phyloP scores from a whole-genome alignment of 148 eudicot genomes.

The Diospyros kaki region DNA sequence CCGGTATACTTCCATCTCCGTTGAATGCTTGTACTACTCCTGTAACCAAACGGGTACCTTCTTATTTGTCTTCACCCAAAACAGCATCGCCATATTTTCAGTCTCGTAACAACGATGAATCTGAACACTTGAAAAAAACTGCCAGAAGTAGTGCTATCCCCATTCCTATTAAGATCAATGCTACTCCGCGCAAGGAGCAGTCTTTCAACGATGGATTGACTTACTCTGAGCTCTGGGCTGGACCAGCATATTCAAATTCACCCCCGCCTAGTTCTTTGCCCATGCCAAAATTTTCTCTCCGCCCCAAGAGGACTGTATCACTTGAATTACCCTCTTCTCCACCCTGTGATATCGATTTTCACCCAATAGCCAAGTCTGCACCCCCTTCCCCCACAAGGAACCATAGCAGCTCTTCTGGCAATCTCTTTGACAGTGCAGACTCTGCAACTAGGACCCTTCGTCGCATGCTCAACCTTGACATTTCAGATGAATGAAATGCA shows the following conservation, averaged over 20 bases:
- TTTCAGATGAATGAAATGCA: constrained; percentile 49
- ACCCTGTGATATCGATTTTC: constrained; percentile 50
- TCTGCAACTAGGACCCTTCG: constrained; percentile 80
- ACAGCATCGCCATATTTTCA: constrained; percentile 26
- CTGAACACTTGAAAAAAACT: constrained; percentile 20
- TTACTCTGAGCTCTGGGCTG: constrained; percentile 81
- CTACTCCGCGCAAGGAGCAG: constrained; percentile 21
- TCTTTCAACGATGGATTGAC: constrained; percentile 18
- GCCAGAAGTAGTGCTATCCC: constrained; percentile 38
- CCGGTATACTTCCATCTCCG: constrained; percentile 54
- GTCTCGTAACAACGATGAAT: constrained; percentile 20
- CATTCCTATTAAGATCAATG: constrained; percentile 40
- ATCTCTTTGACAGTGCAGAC: constrained; percentile 45
- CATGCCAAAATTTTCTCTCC: constrained; percentile 71
- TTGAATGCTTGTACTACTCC: constrained; percentile 30
- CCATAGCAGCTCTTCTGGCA: constrained; percentile 18
- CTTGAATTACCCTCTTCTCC: constrained; percentile 57
- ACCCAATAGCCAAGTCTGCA: constrained; percentile 70
- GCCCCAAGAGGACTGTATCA: constrained; percentile 64
- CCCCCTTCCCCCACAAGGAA: constrained; percentile 81
- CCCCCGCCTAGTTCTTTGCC: constrained; percentile 94
- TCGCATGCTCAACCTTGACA: constrained; percentile 91
- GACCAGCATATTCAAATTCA: constrained; percentile 85
- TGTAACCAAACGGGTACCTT: constrained; percentile 25
- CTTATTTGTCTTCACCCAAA: constrained; percentile 35